Conservation (phyloP, 768 basidiomycete species). For the Tricholoma hemisulphureum region DNA sequence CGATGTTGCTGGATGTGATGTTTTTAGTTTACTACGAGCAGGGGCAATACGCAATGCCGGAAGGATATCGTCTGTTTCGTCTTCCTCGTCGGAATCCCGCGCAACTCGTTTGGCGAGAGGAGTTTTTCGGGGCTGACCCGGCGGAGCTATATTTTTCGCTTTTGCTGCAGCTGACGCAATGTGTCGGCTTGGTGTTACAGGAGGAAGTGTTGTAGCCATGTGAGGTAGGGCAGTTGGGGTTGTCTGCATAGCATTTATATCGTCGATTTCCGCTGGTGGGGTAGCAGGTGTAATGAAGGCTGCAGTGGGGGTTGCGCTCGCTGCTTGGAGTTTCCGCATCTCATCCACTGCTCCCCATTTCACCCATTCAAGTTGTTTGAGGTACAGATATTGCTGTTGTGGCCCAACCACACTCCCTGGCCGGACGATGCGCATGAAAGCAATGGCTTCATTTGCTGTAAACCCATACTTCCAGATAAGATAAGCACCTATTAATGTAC, state of each 20-base stretch:
- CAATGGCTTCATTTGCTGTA: conserved; percentile 93
- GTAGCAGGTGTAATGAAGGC: conserved; percentile 71
- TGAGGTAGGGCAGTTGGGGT: conserved; percentile 36
- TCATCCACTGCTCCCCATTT: conserved; percentile 92
- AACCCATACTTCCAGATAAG: conserved; percentile 99
- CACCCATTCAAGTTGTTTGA: conserved; percentile 91
- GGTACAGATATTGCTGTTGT: conserved; percentile 92
- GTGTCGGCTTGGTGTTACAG: conserved; percentile 81
- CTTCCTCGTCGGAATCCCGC: conserved; percentile 68
- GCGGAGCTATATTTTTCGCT: conserved; percentile 70
- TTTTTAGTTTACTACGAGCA: conserved; percentile 37
- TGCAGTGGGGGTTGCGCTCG: conserved; percentile 35
- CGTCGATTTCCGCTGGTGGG: conserved; percentile 75
- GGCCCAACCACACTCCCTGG: conserved; percentile 93
- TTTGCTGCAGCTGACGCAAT: conserved; percentile 67
- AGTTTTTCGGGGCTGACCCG: conserved; percentile 86
- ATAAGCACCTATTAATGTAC: conserved; percentile 96
- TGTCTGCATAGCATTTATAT: conserved; percentile 44
- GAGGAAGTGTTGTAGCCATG: conserved; percentile 46
- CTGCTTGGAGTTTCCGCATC: conserved; percentile 49
- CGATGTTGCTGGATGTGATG: conserved; percentile 36
- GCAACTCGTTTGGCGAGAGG: conserved; percentile 72
- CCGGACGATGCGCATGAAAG: conserved; percentile 96
- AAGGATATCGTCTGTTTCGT: conserved; percentile 58
- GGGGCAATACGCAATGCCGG: conserved; percentile 60